Conservation (phyloP, 169 alveolate genomes). For the Cryptosporidium felis region DNA sequence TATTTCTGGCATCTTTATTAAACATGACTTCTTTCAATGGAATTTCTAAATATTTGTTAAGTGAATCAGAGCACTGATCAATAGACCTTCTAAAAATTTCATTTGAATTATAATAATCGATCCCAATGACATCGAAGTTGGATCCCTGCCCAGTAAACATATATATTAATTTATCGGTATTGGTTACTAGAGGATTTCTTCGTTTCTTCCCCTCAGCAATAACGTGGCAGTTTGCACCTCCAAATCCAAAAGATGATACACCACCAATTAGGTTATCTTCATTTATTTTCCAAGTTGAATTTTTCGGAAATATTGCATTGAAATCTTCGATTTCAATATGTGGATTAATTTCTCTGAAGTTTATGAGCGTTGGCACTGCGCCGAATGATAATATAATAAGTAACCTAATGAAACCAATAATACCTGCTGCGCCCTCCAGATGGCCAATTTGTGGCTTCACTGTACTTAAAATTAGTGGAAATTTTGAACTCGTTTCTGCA, state of each 20-base stretch:
- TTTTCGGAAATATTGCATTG: slow-evolving; percentile 26
- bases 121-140: slow-evolving; percentile 76
- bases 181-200: slow-evolving; percentile 1
- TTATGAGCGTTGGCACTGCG: slow-evolving; percentile 68
- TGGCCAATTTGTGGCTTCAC: slow-evolving; percentile 74
- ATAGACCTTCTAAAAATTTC: slow-evolving; percentile 60
- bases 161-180: slow-evolving; percentile 62
- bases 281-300: slow-evolving; percentile 24
- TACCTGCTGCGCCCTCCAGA: slow-evolving; percentile 77
- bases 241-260: slow-evolving; percentile 78
- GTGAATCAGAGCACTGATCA: slow-evolving; percentile 67
- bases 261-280: slow-evolving; percentile 52
- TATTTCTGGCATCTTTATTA: background rate
- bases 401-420: slow-evolving; percentile 70
- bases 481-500: background rate
- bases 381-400: slow-evolving; percentile 21
- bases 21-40: slow-evolving; percentile 20
- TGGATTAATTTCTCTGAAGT: slow-evolving; percentile 69
- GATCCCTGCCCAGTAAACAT: slow-evolving; percentile 79
- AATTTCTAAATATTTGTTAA: background rate
- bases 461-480: slow-evolving; percentile 75
- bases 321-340: slow-evolving; percentile 65
- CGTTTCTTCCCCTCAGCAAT: slow-evolving; percentile 52
- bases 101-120: slow-evolving; percentile 66
- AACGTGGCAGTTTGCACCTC: slow-evolving; percentile 79